A percentile compares a stretch with the other conserved stretches of the same genome.
phyloP scores from a whole-genome alignment of 441 rosid species.

The Eutrema salsugineum region DNA sequence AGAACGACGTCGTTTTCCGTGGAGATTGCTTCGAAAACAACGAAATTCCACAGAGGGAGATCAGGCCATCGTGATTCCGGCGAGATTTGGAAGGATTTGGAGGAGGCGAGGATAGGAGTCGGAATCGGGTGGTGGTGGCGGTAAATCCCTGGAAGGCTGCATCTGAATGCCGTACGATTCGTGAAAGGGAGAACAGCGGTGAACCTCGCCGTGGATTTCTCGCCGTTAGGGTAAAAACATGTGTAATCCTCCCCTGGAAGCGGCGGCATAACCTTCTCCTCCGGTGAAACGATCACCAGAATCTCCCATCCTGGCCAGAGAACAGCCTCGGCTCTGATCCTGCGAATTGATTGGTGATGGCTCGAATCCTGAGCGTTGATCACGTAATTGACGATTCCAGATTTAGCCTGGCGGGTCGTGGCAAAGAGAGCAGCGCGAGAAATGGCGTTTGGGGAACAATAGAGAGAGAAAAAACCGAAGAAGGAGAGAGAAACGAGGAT shows the following conservation, averaged over 20 bases:
- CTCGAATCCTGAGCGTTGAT: conserved; percentile 19
- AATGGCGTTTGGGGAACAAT: conserved; percentile 22
- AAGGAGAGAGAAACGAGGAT: conserved; percentile 32
- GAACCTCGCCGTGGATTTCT: conserved; percentile 49
- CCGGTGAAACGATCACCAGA: conserved; percentile 44
- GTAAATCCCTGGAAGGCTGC: conserved; percentile 43
- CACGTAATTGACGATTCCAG: background rate
- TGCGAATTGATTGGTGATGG: conserved; percentile 9
- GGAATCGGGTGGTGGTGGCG: conserved; percentile 47
- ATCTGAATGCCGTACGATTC: conserved; percentile 47
- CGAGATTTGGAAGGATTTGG: conserved; percentile 2
- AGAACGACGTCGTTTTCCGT: conserved; percentile 68
- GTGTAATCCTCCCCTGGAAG: conserved; percentile 8
- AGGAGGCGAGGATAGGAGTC: conserved; percentile 46
- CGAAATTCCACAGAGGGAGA: conserved; percentile 46
- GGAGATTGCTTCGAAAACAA: conserved; percentile 72
- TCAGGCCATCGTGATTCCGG: conserved; percentile 20
- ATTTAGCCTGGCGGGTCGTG: background rate
- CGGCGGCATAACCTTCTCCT: background rate
- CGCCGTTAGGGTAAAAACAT: conserved; percentile 61
- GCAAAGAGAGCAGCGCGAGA: conserved; percentile 12
- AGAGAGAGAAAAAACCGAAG: conserved; percentile 29
- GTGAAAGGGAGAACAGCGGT: conserved; percentile 46
- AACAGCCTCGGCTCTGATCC: conserved; percentile 40
- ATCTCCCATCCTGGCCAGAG: conserved; percentile 76